A percentile compares a stretch with the other conserved stretches of the same genome.
phyloP scores from a whole-genome alignment of 495 filamentous ascomycete species.

The Paragyromitra xinjiangensis region DNA sequence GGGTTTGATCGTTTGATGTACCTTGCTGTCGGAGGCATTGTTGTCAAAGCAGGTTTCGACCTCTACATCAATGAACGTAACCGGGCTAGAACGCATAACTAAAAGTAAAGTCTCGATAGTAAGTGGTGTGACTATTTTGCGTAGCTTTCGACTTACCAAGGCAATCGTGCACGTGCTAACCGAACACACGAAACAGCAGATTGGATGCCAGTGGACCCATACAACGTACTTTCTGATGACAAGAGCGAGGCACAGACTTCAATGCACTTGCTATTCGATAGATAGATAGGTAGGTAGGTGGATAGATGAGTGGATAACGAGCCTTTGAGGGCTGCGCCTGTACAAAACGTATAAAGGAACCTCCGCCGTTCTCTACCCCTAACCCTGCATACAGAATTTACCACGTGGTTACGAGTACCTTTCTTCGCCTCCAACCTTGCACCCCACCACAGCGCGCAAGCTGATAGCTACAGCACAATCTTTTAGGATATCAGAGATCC shows the following conservation, averaged over 20 bases:
- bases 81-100: not conserved
- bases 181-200: not conserved
- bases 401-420: not conserved
- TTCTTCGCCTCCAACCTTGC: not conserved
- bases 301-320: not conserved
- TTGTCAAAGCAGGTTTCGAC: not conserved
- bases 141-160: not conserved
- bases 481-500: not conserved
- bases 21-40: not conserved
- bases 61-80: not conserved
- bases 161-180: not conserved
- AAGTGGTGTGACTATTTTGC: not conserved
- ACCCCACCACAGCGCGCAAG: not conserved
- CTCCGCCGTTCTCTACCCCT: slow-evolving; percentile 1
- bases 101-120: not conserved
- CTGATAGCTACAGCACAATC: not conserved
- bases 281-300: not conserved
- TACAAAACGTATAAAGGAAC: slow-evolving; percentile 8
- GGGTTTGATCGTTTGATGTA: not conserved
- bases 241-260: not conserved
- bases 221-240: not conserved
- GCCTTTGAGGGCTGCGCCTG: not conserved
- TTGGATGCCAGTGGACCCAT: not conserved
- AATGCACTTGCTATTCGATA: not conserved
- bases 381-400: not conserved